These are phyloP conservation scores for Pontederia crassipes DNA, from an alignment of 176 grass and related monocot species.

Conservation along the genomic window DNA sequence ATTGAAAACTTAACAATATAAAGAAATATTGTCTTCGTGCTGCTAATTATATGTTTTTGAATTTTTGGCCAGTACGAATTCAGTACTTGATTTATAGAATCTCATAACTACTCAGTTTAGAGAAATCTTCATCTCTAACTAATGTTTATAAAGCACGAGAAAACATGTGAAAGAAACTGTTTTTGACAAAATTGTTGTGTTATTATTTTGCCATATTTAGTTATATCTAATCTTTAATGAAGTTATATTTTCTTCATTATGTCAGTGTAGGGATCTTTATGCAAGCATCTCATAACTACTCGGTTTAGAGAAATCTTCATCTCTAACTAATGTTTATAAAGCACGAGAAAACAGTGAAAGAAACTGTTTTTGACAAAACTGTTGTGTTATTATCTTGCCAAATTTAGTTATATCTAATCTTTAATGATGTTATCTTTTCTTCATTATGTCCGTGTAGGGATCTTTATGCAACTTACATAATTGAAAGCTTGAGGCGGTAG, in stretches of 20 bases:
- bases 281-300: slow-evolving; percentile 7
- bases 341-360: background rate
- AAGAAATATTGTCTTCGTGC: too few species aligned
- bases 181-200: background rate
- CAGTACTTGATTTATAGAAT: too few species aligned
- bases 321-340: background rate
- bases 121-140: too few species aligned
- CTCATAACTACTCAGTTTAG: background rate
- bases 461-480: slow-evolving; percentile 79
- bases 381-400: background rate
- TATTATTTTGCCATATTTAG: background rate
- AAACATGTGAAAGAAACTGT: background rate
- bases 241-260: background rate
- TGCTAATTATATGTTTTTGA: too few species aligned
- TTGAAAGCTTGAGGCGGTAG: slow-evolving; percentile 88
- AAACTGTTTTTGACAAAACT: background rate
- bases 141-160: background rate
- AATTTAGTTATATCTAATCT: background rate
- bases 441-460: slow-evolving; percentile 45
- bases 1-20: too few species aligned
- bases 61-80: too few species aligned
- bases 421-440: background rate
- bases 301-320: background rate
- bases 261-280: slow-evolving; percentile 65
- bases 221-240: background rate